These are phyloP conservation scores for Ochetophila trinervis DNA, from an alignment of 306 rosid genomes.

Conservation along the genomic window DNA sequence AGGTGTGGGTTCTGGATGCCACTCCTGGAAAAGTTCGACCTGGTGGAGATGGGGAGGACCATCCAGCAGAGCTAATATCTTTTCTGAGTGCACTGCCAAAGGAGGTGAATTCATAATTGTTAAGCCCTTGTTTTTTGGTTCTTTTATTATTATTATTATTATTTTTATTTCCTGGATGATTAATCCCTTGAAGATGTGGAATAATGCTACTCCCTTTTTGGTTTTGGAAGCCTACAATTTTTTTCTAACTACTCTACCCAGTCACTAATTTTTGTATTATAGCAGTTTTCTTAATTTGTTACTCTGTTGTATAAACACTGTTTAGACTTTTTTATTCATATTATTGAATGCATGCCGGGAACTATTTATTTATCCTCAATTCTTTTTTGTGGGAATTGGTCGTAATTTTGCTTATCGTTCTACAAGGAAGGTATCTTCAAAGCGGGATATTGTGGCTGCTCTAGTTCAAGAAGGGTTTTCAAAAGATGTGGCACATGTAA, in stretches of 20 bases:
- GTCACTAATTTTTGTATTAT: neutral
- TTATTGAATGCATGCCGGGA: neutral
- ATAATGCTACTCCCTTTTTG: neutral
- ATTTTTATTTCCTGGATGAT: neutral
- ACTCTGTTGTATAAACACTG: neutral
- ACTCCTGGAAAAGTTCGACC: constrained; percentile 88
- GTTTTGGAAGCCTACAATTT: neutral
- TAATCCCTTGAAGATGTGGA: neutral
- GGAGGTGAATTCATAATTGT: constrained; percentile 49
- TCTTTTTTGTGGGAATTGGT: constrained; percentile 4
- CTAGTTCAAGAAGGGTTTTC: constrained; percentile 77
- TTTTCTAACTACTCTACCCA: neutral
- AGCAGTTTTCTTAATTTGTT: neutral
- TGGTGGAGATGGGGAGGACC: constrained; percentile 96
- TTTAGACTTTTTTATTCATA: neutral
- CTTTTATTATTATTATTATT: too few species aligned
- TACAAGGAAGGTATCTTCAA: constrained; percentile 59
- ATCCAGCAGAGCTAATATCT: constrained; percentile 85
- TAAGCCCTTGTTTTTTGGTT: constrained; percentile 12
- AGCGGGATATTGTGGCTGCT: constrained; percentile 58
- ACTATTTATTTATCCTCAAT: neutral
- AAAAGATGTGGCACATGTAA: constrained; percentile 89
- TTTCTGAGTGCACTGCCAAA: constrained; percentile 62
- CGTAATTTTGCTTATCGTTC: constrained; percentile 20
- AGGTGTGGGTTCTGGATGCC: constrained; percentile 96